These are phyloP conservation scores for Penicillium pulvis DNA, from an alignment of 495 filamentous ascomycete genomes.

Conservation along the genomic window DNA sequence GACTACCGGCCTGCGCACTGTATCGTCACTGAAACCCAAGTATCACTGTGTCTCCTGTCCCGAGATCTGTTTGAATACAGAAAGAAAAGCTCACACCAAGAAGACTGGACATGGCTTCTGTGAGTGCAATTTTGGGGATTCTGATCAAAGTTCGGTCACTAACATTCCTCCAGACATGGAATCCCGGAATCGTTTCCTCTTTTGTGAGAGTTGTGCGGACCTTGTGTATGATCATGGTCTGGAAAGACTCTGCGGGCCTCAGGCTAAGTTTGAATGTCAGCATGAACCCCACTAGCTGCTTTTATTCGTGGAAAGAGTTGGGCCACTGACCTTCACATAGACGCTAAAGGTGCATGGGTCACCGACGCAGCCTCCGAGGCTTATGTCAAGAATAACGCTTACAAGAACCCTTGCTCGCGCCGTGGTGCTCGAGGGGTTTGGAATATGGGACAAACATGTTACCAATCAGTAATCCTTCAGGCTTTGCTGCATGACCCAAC, in stretches of 20 bases:
- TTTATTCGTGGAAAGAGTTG: not conserved
- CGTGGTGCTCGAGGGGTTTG: slow-evolving; percentile 79
- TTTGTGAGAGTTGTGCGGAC: slow-evolving; percentile 82
- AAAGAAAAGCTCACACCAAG: slow-evolving; percentile 42
- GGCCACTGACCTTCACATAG: slow-evolving; percentile 13
- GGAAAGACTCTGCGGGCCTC: slow-evolving; percentile 60
- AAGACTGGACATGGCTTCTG: slow-evolving; percentile 49
- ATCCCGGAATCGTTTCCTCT: slow-evolving; percentile 72
- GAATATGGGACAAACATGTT: slow-evolving; percentile 93
- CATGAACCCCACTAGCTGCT: slow-evolving; percentile 15
- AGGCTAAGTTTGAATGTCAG: slow-evolving; percentile 26
- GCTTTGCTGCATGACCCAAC: slow-evolving; percentile 86
- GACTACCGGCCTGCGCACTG: slow-evolving; percentile 28
- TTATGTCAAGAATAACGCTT: slow-evolving; percentile 47
- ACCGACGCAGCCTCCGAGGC: slow-evolving; percentile 40
- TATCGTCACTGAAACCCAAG: slow-evolving; percentile 39
- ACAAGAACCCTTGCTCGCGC: slow-evolving; percentile 46
- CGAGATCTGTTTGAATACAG: slow-evolving; percentile 34
- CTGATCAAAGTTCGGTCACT: slow-evolving; percentile 3
- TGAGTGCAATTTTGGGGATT: slow-evolving; percentile 19
- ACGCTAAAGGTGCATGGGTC: slow-evolving; percentile 24
- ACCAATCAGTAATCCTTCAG: slow-evolving; percentile 89
- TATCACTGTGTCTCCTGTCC: slow-evolving; percentile 47
- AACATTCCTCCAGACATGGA: slow-evolving; percentile 68
- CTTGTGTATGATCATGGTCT: slow-evolving; percentile 85